These are phyloP conservation scores for Podospora anserina DNA, from an alignment of 495 filamentous ascomycete species.

Conservation along the genomic window DNA sequence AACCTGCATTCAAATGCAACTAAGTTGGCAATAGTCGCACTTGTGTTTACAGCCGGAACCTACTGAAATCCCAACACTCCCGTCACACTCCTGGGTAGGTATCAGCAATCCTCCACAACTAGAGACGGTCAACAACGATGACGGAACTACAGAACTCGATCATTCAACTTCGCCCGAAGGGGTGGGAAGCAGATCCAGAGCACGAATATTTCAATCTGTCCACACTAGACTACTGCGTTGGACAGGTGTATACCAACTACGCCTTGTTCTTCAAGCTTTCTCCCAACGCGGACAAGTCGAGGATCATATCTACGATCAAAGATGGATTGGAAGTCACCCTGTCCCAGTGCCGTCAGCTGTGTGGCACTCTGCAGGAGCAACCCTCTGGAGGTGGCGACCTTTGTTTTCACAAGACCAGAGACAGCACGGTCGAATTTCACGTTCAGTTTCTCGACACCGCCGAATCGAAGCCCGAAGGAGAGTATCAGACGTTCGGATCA, in stretches of 20 bases:
- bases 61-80: too few species aligned
- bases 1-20: not conserved
- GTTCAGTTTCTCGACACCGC: constrained; percentile 36
- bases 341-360: constrained; percentile 42
- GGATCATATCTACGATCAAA: constrained; percentile 30
- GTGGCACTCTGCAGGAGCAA: constrained; percentile 44
- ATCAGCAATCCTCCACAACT: not conserved
- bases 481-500: constrained; percentile 32
- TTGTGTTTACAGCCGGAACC: not conserved
- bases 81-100: too few species aligned
- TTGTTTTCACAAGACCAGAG: constrained; percentile 40
- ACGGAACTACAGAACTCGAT: not conserved
- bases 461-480: constrained; percentile 25
- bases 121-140: not conserved
- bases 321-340: constrained; percentile 42
- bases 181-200: constrained; percentile 30
- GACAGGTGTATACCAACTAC: constrained; percentile 36
- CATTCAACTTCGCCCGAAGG: constrained; percentile 25
- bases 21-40: not conserved
- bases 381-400: constrained; percentile 9
- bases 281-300: constrained; percentile 29
- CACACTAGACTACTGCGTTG: constrained; percentile 36
- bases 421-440: constrained; percentile 40
- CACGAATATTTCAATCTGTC: constrained; percentile 30
- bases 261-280: constrained; percentile 41